Base-by-base conservation (phyloP, 2,329 filamentous ascomycete species). In the Lachnellula suecica region DNA sequence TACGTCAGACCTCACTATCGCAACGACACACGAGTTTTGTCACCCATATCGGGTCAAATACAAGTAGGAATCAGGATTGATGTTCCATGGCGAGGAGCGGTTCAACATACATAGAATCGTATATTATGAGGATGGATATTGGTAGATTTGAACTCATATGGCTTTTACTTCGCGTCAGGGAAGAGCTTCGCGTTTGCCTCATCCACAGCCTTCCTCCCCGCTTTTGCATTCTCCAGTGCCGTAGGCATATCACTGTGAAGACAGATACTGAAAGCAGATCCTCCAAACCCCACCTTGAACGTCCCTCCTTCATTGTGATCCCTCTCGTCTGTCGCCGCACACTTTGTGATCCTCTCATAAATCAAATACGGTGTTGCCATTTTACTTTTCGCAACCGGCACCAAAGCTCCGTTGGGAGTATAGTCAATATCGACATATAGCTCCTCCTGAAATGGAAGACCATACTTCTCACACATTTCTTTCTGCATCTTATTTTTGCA, bases 381-480 rank as follows among this genome's bases (percentile, higher is more conserved):
- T 42, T 49, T 50, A 19, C 53, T 52, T 49, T 46, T 49, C 24
- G 41, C 49, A 27, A 56, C 49, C 38, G 53, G 49, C 19, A 56
- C 53, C 19, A 56, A 44, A 9, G 17, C 31, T 44, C 49, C 49
- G 5, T 52, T 29, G 4, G 27, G 8, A 34, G 34, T 61, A 44
- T 64, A 62, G 41, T 63, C 60, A 44, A 64, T 60, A 43, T 64
- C 62, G 15, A 60, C 57, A 20, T 62, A 62, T 13, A 62, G 11
- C 29, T 63, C 62, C 46, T 56, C 53, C 31, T 52, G 49, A 44
- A 52, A 56, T 15, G 54, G 49, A 2, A 65, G 44, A 0, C 56
- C 60, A 29, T 56, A 47, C 40, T 61, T 54, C 2, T n/a, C 51
- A 31, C 61, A 64, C 29, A 60, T 56, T 4, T 56, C 23, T 29